A percentile compares a stretch with the other conserved stretches of the same genome.
Conservation (phyloP, 441 rosid species). For the Gossypium aridum region DNA sequence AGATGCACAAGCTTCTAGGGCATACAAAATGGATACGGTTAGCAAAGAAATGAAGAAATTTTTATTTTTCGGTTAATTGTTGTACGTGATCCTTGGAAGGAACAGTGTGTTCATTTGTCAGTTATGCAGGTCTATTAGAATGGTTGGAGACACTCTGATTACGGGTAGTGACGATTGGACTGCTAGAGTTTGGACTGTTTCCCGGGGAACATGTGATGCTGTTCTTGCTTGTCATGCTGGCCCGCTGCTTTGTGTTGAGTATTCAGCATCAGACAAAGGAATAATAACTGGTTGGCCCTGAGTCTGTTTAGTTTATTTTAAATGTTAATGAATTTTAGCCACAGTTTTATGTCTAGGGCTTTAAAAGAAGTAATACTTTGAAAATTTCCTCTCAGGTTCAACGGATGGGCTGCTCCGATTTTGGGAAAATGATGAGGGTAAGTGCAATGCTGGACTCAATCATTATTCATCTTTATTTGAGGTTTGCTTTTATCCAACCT, state of each 20-base stretch:
- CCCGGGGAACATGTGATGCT: conserved; percentile 83
- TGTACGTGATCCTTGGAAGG: conserved; percentile 5
- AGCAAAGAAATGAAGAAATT: conserved; percentile 21
- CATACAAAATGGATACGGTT: conserved; percentile 97
- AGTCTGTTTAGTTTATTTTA: conserved; percentile 10
- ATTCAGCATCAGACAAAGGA: conserved; percentile 74
- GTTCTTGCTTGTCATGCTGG: conserved; percentile 98
- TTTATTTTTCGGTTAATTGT: conserved; percentile 1
- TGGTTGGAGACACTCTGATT: conserved; percentile 88
- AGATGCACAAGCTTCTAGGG: conserved; percentile 93
- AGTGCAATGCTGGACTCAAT: conserved; percentile 16
- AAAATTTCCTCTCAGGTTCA: conserved; percentile 59
- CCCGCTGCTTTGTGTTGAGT: conserved; percentile 77
- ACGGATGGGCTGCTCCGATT: conserved; percentile 93
- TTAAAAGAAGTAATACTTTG: not conserved
- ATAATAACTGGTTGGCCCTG: conserved; percentile 79
- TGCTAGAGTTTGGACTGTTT: conserved; percentile 95
- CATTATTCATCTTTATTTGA: not conserved
- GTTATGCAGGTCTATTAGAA: conserved; percentile 77
- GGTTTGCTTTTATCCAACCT: conserved; percentile 7
- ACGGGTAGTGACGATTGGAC: conserved; percentile 99
- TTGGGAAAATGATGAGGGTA: conserved; percentile 96
- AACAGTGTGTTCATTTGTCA: conserved; percentile 1
- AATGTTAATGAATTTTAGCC: not conserved
- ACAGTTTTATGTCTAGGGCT: not conserved